Conservation (phyloP, 495 filamentous ascomycete genomes). For the Podospora appendiculata region DNA sequence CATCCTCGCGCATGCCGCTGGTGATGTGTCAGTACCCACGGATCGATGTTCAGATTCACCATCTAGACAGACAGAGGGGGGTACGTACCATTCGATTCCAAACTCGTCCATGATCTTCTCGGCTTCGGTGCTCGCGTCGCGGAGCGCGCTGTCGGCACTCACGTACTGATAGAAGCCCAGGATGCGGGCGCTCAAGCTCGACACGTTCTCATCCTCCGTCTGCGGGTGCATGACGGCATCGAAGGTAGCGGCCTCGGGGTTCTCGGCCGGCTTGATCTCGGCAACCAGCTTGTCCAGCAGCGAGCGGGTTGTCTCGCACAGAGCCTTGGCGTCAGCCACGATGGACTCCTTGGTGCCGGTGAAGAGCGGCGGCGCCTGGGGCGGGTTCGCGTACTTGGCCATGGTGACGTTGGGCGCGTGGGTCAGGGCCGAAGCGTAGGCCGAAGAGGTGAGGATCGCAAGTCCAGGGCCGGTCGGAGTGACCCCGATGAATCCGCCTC, state of each 20-base stretch:
- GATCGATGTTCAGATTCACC: too few relatives aligned
- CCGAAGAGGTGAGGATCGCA: slow-evolving; percentile 13
- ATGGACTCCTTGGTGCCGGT: slow-evolving; percentile 72
- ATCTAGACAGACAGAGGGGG: too few relatives aligned
- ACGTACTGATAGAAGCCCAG: slow-evolving; percentile 77
- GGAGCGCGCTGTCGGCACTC: slow-evolving; percentile 57
- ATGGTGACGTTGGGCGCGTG: slow-evolving; percentile 16
- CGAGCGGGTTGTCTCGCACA: slow-evolving; percentile 60
- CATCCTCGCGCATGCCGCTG: slow-evolving; percentile 50
- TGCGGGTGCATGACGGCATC: slow-evolving; percentile 56
- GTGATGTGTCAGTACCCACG: too few relatives aligned
- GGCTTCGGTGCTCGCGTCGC: slow-evolving; percentile 53
- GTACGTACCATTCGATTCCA: slow-evolving; percentile 39
- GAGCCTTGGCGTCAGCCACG: slow-evolving; percentile 63
- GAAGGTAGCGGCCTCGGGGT: slow-evolving; percentile 51
- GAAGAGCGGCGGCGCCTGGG: slow-evolving; percentile 80
- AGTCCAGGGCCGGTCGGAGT: slow-evolving; percentile 4
- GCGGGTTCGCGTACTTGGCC: slow-evolving; percentile 57
- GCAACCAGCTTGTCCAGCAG: slow-evolving; percentile 70
- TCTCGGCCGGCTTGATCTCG: slow-evolving; percentile 48
- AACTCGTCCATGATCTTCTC: slow-evolving; percentile 55
- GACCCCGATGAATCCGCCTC: slow-evolving; percentile 17
- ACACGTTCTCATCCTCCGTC: slow-evolving; percentile 58
- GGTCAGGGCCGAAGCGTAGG: slow-evolving; percentile 9
- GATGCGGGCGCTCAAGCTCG: slow-evolving; percentile 51